Base-by-base conservation (phyloP, 192 early-diverging fungal genomes). In the Coemansia guatemalensis region DNA sequence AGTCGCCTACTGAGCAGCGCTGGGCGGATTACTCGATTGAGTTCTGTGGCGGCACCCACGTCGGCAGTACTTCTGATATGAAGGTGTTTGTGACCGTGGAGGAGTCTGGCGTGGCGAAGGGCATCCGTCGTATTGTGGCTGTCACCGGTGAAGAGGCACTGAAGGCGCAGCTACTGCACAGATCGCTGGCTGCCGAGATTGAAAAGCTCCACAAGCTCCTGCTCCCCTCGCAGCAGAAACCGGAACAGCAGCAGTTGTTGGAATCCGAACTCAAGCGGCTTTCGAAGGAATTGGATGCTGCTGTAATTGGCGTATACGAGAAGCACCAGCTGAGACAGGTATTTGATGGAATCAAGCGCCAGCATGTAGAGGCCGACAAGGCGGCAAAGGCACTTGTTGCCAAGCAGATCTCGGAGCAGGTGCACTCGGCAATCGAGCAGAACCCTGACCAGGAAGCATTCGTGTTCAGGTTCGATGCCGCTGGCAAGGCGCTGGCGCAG, bases 21-120 rank as follows among this genome's bases (percentile, higher is more conserved):
- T 99, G 97, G 97, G 70, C 73, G 17, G 82, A 83, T 48, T 88
- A 88, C 59, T 94, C 92, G 39, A 87, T 99, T 58, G 97, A 99
- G 82, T 94, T 99, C 78, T 99, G 97, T 73, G 97, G 97, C 66
- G 97, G 97, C 67, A 98, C 96, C 11, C 97, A 99, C 63, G 95
- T 97, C 25, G 81, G 84, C 23, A 85, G 87, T 77, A 99, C 97
- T 1, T 85, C 87, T 8, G 94, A 96, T 49, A 93, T 99, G 61
- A 95, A 93, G 81, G 71, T 82, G 29, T 87, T 96, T 74, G 85
- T 85, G 29, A 85, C 97, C 58, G 72, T 94, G 48, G 97, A 99
- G 84, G 97, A 97, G 73, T 63, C 78, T 24, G 89, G 89, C 74
- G 94, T 97, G 69, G 92, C 95, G 74, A 96, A 96, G 87, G 97